These are phyloP conservation scores for Lodderomyces jiufengensis DNA, from an alignment of 1,139 yeast species.

Conservation along the genomic window DNA sequence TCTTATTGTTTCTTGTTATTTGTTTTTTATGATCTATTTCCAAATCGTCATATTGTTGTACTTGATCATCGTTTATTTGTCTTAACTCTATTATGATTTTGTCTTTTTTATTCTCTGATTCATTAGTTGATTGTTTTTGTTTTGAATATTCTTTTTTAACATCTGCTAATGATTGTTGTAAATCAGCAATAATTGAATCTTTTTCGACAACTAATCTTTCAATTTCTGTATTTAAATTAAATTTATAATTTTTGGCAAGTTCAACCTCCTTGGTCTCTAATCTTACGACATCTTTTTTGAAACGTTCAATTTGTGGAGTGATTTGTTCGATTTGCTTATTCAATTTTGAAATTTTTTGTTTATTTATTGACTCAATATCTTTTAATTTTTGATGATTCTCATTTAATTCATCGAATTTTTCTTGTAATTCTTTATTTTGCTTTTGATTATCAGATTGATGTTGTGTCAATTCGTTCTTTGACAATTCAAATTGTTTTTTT, in stretches of 20 bases:
- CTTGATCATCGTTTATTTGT: slow-evolving; percentile 5
- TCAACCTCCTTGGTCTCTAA: slow-evolving; percentile 5
- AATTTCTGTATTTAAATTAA: slow-evolving; percentile 27
- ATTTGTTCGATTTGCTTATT: slow-evolving; percentile 1
- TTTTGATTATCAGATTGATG: background rate
- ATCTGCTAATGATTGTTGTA: slow-evolving; percentile 8
- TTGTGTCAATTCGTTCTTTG: background rate
- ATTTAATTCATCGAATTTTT: slow-evolving; percentile 8
- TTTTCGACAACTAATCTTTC: slow-evolving; percentile 27
- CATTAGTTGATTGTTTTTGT: slow-evolving; percentile 2
- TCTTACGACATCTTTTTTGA: slow-evolving; percentile 1
- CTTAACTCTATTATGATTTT: slow-evolving; percentile 10
- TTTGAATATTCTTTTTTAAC: slow-evolving; percentile 6
- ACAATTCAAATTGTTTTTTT: slow-evolving; percentile 4
- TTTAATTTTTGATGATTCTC: slow-evolving; percentile 3
- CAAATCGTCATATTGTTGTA: slow-evolving; percentile 6
- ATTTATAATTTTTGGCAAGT: slow-evolving; percentile 23
- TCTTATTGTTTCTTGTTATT: slow-evolving; percentile 8
- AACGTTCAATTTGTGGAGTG: slow-evolving; percentile 1
- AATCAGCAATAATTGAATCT: slow-evolving; percentile 20
- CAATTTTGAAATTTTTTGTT: background rate
- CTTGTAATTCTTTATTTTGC: slow-evolving; percentile 3
- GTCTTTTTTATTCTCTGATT: slow-evolving; percentile 10
- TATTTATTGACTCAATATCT: slow-evolving; percentile 4
- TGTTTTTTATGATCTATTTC: slow-evolving; percentile 5